Evolutionary conservation across 2,329 filamentous ascomycete species (phyloP), one percentile per base, ranked within the genome.

Genomic region (Alternaria atra): DNA sequence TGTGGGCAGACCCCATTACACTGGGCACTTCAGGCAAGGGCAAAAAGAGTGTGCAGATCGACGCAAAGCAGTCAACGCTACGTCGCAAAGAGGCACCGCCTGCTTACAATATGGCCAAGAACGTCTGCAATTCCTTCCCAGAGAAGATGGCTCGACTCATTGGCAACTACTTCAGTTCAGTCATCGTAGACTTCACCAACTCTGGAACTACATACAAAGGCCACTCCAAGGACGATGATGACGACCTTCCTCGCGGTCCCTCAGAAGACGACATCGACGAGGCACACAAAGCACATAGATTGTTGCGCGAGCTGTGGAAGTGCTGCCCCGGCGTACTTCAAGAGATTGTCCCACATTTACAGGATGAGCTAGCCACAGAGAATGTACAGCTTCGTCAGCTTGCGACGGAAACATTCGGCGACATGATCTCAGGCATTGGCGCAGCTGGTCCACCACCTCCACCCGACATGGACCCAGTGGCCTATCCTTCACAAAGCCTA

Each of bases 101-200:
- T 15, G 94, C 95, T 1, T 99, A 99, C 81, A 91, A 95, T 74
- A 97, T 98, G 91, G 94, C 95, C 23, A 97, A 96, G 80, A 92
- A 91, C 2, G 90, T 99, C 44, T 99, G 95, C 82, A 95, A 93
- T 72, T 87, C 87, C 17, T 96, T 90, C 69, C 89, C 92, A 1
- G 94, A 97, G 69, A 96, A 96, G 79, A 97, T 99, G 94, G 90
- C 93, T 1, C 90, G 93, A 63, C 93, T 96, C 68, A 90, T 98
- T 57, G 94, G 93, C 68, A 93, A 97, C 73, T 99, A 98, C 78
- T 99, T 99, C 77, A 97, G 93, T 79, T 93, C 97, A 58, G 93
- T 98, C 52, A 96, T 99, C 59, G 89, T 98, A 63, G 93, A 97
- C 74, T 91, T 93, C 89, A 37, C 87, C 83, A 73, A 66, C 37